These are phyloP conservation scores for Tetradesmus obliquus DNA, from an alignment of 139 green algal genomes.

Conservation along the genomic window DNA sequence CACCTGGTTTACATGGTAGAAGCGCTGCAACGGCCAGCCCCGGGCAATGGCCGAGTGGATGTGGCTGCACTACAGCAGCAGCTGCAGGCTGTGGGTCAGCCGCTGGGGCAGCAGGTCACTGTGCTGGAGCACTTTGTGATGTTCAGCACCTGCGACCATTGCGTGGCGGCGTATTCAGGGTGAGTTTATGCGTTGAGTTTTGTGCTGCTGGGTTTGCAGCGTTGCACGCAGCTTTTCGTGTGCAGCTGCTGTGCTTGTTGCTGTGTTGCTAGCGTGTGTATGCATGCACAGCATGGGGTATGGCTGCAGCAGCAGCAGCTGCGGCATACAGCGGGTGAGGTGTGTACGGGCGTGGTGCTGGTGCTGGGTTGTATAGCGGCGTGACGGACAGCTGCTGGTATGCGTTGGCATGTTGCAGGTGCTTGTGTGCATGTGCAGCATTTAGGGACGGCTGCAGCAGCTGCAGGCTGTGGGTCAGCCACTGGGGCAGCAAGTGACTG, in stretches of 20 bases:
- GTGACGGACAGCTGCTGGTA: too few species aligned
- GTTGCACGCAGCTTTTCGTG: background rate
- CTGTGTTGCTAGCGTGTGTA: too few species aligned
- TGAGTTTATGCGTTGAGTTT: background rate
- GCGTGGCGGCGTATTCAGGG: slow-evolving; percentile 51
- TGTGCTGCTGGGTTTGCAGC: background rate
- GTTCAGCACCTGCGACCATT: slow-evolving; percentile 51
- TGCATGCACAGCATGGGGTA: too few species aligned
- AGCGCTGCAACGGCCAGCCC: background rate
- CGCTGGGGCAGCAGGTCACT: slow-evolving; percentile 20
- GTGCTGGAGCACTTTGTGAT: slow-evolving; percentile 48
- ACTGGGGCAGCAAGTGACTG: slow-evolving; percentile 3
- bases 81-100: background rate
- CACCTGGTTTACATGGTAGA: slow-evolving; percentile 56
- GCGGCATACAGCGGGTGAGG: too few species aligned
- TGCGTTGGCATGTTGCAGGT: too few species aligned
- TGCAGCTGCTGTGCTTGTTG: background rate
- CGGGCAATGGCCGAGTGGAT: slow-evolving; percentile 14
- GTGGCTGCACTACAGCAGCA: slow-evolving; percentile 7
- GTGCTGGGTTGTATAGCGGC: too few species aligned
- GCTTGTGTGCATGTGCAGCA: too few species aligned
- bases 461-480: background rate
- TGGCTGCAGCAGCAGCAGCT: background rate
- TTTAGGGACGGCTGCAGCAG: background rate
- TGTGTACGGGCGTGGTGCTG: too few species aligned